phyloP scores from a whole-genome alignment of 306 rosid species.

The Dryas alaskensis region DNA sequence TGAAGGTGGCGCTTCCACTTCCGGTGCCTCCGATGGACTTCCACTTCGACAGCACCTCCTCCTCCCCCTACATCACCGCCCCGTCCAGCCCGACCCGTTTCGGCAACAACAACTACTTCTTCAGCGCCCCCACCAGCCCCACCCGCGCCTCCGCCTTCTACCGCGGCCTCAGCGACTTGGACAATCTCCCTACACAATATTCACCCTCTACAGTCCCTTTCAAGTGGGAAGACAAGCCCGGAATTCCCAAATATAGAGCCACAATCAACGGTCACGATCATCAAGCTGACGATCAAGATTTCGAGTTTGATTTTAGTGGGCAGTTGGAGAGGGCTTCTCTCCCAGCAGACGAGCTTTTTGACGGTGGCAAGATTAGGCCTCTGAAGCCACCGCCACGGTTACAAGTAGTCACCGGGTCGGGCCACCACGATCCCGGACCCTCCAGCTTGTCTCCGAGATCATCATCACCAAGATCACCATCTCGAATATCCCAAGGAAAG shows the following conservation, averaged over 20 bases:
- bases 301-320: constrained; percentile 60
- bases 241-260: constrained; percentile 39
- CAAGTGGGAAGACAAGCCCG: constrained; percentile 63
- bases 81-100: constrained; percentile 86
- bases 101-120: constrained; percentile 53
- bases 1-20: constrained; percentile 23
- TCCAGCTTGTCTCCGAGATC: constrained; percentile 6
- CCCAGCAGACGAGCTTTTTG: constrained; percentile 79
- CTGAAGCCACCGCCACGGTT: constrained; percentile 53
- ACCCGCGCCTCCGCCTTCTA: constrained; percentile 42
- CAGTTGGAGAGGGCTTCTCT: constrained; percentile 42
- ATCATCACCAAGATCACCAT: constrained; percentile 34
- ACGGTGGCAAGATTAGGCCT: constrained; percentile 73
- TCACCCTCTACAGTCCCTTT: constrained; percentile 48
- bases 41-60: constrained; percentile 73
- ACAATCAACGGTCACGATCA: neutral
- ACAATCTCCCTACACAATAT: neutral
- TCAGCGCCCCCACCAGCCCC: constrained; percentile 90
- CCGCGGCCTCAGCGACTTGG: constrained; percentile 21
- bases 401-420: constrained; percentile 8
- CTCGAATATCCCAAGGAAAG: constrained; percentile 40
- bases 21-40: constrained; percentile 41
- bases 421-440: neutral
- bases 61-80: constrained; percentile 87
- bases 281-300: constrained; percentile 31